Base-by-base conservation (phyloP, 2,329 filamentous ascomycete genomes). In the Colletotrichum chrysophilum region DNA sequence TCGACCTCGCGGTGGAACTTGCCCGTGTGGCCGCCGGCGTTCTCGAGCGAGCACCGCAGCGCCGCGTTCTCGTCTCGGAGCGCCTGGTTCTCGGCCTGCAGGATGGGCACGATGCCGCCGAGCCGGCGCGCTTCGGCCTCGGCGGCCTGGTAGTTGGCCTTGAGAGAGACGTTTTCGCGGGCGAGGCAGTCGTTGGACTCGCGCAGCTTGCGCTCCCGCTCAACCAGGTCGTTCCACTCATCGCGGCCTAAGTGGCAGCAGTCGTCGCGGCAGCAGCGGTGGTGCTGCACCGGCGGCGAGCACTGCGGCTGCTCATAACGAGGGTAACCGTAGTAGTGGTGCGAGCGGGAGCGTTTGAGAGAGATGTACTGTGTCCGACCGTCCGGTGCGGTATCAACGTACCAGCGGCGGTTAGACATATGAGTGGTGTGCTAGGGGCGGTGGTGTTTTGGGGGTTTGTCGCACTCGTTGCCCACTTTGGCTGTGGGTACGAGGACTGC, bases 341-440 rank as follows among this genome's bases (percentile, higher is more conserved):
- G 82, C 4, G 85, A 85, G 71, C 81, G 82, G 21, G 85, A 85
- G 70, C 84, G 83, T 78, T 86, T 86, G 81, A 87, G 77, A 58
- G 83, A 80, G 28, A 87, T 84, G 70, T 84, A 84, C 72, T 85
- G 84, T 34, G 80, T 79, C 43, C 79, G 81, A 21, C 84, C 85
- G 14, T 81, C 79, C 13, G 83, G 77, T 8, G 79, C 78, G 16
- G 83, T 83, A 77, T 86, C 84, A 76, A 86, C 78, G 67, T 82
- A 86, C 78, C 81, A 84, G 26, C 81, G 82, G 73, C 81, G 80
- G 58, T 34, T 64, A 74, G 84, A 82, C 85, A 87, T 86, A 14
- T 55, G 71, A 71, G 73, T 70, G 56, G 65, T 18, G 28, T 79
- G 60, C 64, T 48, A 7, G 36, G 30, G 21, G 64, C 48, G 36